Conservation (phyloP, 805 yeast genomes). For the Pichia manshurica region DNA sequence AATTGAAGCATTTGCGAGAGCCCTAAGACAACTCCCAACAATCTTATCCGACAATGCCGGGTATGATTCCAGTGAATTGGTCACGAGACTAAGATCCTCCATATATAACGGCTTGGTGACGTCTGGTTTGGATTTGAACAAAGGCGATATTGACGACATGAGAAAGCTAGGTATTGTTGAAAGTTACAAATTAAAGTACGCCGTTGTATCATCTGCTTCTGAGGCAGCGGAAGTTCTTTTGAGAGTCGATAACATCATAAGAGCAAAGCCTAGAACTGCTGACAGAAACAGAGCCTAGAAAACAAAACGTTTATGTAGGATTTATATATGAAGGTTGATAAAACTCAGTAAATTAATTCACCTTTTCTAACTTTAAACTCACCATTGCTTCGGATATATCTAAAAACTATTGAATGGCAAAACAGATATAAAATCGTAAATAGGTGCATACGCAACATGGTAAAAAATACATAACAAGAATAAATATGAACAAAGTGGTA, state of each 20-base stretch:
- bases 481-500: too few species aligned
- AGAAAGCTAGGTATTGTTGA: constrained; percentile 90
- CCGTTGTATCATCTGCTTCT: constrained; percentile 93
- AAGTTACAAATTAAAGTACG: constrained; percentile 83
- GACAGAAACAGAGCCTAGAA: constrained; percentile 49
- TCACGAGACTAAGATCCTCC: constrained; percentile 82
- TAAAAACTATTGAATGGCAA: too few species aligned
- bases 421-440: too few species aligned
- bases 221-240: constrained; percentile 96
- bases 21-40: constrained; percentile 90
- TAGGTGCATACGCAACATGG: too few species aligned
- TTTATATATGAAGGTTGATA: too few species aligned
- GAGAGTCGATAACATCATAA: constrained; percentile 93
- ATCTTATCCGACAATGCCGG: constrained; percentile 98
- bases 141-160: constrained; percentile 88
- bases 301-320: too few species aligned
- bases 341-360: too few species aligned
- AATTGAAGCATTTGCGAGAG: constrained; percentile 88
- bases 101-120: constrained; percentile 89
- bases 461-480: too few species aligned
- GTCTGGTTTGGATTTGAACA: constrained; percentile 82
- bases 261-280: constrained; percentile 97
- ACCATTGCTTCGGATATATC: too few species aligned
- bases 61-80: constrained; percentile 86
- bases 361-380: too few species aligned